A percentile compares a stretch with the other conserved stretches of the same genome.
Conservation (phyloP, 2,329 filamentous ascomycete species). For the Aspergillus sp. region DNA sequence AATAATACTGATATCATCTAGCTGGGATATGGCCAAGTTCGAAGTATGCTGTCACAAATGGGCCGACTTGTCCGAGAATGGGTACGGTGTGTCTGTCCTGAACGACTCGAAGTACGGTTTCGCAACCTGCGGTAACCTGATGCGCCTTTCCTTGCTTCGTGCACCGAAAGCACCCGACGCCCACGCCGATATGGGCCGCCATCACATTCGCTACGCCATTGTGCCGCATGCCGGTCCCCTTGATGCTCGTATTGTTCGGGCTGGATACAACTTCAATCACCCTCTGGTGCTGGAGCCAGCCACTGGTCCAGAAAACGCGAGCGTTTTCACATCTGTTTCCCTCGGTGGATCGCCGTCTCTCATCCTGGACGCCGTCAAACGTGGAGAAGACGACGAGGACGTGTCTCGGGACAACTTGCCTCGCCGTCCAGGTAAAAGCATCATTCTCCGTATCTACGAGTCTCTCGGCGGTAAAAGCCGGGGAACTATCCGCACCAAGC, state of each 20-base stretch:
- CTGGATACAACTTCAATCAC: constrained; percentile 88
- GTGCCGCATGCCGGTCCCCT: constrained; percentile 77
- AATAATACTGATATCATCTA: constrained; percentile 18
- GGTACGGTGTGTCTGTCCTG: constrained; percentile 86
- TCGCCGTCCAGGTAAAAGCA: constrained; percentile 68
- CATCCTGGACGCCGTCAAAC: constrained; percentile 86
- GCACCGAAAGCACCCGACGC: constrained; percentile 90
- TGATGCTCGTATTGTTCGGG: constrained; percentile 71
- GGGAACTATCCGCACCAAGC: constrained; percentile 66
- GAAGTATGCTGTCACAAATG: constrained; percentile 96
- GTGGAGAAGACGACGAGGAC: constrained; percentile 84
- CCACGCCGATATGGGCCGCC: constrained; percentile 89
- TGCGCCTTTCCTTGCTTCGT: constrained; percentile 83
- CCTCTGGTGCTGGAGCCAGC: constrained; percentile 62
- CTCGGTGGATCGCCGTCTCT: constrained; percentile 68
- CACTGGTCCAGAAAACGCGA: constrained; percentile 19
- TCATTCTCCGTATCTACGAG: constrained; percentile 86
- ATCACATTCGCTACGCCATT: constrained; percentile 86
- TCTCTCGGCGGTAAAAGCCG: constrained; percentile 77
- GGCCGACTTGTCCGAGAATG: constrained; percentile 83
- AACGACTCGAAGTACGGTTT: constrained; percentile 98
- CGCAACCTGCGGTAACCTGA: constrained; percentile 81
- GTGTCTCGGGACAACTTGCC: constrained; percentile 59
- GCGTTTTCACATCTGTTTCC: constrained; percentile 58
- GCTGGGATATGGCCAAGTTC: constrained; percentile 97